Conservation (phyloP, 2,329 filamentous ascomycete species). For the Volutella citrinella region DNA sequence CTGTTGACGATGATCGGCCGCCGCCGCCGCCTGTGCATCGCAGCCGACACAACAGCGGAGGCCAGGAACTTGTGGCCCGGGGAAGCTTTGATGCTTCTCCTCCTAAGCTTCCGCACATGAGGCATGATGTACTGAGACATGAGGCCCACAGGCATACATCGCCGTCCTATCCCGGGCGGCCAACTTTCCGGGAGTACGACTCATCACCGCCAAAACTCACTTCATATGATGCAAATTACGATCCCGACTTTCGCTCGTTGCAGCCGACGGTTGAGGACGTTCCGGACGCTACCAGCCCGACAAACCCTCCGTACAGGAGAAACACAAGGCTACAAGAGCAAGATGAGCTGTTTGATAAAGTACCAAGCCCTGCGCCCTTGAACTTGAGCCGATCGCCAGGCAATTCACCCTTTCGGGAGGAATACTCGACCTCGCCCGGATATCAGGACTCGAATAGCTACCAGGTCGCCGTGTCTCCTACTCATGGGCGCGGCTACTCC, state of each 20-base stretch:
- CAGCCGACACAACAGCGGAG: conserved; percentile 42
- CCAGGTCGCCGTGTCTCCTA: conserved; percentile 12
- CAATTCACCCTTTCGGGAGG: conserved; percentile 18
- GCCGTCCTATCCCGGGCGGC: conserved; percentile 51
- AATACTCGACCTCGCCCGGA: conserved; percentile 21
- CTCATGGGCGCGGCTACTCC: conserved; percentile 4
- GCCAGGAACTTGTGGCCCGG: conserved; percentile 41
- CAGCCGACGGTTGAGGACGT: conserved; percentile 64
- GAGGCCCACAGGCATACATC: conserved; percentile 55
- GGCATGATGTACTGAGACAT: conserved; percentile 55
- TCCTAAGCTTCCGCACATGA: conserved; percentile 49
- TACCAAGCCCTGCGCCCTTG: conserved; percentile 43
- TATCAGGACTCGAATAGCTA: conserved; percentile 22
- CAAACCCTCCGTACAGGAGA: conserved; percentile 25
- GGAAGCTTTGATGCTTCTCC: conserved; percentile 38
- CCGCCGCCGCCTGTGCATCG: conserved; percentile 57
- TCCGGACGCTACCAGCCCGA: conserved; percentile 46
- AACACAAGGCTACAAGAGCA: conserved; percentile 22
- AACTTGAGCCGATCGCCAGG: conserved; percentile 36
- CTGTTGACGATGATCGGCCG: conserved; percentile 44
- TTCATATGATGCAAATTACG: conserved; percentile 49
- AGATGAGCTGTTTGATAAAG: conserved; percentile 40
- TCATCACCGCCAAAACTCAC: conserved; percentile 47
- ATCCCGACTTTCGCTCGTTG: conserved; percentile 48
- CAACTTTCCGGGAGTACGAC: conserved; percentile 51